Conservation (phyloP, 352 stramenopile genomes). For the Globisporangium spiculum region DNA sequence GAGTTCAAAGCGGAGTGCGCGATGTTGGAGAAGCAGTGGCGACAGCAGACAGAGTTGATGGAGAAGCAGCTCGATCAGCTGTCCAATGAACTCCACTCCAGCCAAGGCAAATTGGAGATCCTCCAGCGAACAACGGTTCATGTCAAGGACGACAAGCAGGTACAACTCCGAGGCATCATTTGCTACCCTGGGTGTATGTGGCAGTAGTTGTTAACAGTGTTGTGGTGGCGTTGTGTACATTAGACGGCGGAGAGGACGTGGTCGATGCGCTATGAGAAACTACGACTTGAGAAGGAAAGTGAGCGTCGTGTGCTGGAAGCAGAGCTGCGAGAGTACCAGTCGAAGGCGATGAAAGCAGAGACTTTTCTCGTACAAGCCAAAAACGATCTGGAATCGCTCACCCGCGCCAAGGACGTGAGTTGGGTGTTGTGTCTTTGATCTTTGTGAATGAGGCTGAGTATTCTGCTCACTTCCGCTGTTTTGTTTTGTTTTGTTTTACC, state of each 20-base stretch:
- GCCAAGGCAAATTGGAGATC: slow-evolving; percentile 46
- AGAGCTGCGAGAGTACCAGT: slow-evolving; percentile 36
- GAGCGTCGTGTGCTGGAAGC: slow-evolving; percentile 42
- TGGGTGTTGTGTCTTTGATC: background rate
- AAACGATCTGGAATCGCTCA: slow-evolving; percentile 30
- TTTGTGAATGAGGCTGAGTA: background rate
- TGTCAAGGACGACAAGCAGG: slow-evolving; percentile 44
- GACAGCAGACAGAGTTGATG: slow-evolving; percentile 40
- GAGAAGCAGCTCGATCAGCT: slow-evolving; percentile 40
- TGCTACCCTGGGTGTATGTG: background rate
- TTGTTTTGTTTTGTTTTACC: background rate
- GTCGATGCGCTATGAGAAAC: slow-evolving; percentile 39
- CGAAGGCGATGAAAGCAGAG: slow-evolving; percentile 31
- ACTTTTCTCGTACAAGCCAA: slow-evolving; percentile 29
- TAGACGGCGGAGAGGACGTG: slow-evolving; percentile 35
- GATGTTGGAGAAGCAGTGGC: slow-evolving; percentile 37
- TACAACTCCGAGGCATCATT: background rate
- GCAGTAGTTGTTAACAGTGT: background rate
- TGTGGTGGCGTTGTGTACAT: background rate
- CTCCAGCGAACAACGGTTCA: slow-evolving; percentile 43
- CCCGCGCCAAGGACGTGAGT: slow-evolving; percentile 26
- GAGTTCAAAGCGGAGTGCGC: slow-evolving; percentile 44
- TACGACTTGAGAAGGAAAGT: slow-evolving; percentile 41
- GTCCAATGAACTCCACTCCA: slow-evolving; percentile 37
- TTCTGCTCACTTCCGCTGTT: background rate